Base-by-base conservation (phyloP, 2,329 filamentous ascomycete species). In the Colletotrichum viniferum region DNA sequence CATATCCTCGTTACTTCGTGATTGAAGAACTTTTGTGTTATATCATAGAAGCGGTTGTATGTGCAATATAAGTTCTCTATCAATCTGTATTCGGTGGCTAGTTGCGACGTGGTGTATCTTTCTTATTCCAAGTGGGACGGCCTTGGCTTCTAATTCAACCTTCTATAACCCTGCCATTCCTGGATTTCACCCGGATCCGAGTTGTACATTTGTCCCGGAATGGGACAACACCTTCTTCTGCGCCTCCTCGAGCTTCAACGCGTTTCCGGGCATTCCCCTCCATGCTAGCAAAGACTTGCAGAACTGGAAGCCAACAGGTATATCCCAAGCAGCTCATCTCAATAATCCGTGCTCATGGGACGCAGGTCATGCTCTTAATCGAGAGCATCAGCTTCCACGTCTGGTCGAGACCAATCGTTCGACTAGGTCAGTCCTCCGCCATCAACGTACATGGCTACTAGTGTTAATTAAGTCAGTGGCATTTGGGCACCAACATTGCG, bases 211-310 rank as follows among this genome's bases (percentile, higher is more conserved):
- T 67, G 79, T 87, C 48, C 78, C 79, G 21, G 81, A 86, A 24
- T 79, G 80, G 38, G 80, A 87, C 32, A 83, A 84, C 26, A 87
- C 85, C 14, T 90, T 88, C 78, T 89, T 88, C 79, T 89, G 87
- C 77, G 87, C 85, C 7, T 87, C 86, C 0, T 90, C 88, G 3
- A 88, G 86, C 2, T 91, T 90, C 78, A 86, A 87, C 71, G 83
- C 85, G 1, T 90, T 90, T 77, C 89, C 89, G 0, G 89, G 88
- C 1, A 81, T 90, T 12, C 89, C 89, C 0, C 84, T 91, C 24
- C 87, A 90, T 78, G 87, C 88, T 3, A 89, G 86, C n/a, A 85
- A 84, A 71, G 88, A 91, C 77, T 80, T 91, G 28, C 77, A 83
- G 21, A 86, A 87, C 66, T 91, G 88, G 88, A 87, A 86, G 73